Evolutionary conservation across 495 filamentous ascomycete genomes (phyloP).

Genomic region (Aspergillus nidulans): DNA sequence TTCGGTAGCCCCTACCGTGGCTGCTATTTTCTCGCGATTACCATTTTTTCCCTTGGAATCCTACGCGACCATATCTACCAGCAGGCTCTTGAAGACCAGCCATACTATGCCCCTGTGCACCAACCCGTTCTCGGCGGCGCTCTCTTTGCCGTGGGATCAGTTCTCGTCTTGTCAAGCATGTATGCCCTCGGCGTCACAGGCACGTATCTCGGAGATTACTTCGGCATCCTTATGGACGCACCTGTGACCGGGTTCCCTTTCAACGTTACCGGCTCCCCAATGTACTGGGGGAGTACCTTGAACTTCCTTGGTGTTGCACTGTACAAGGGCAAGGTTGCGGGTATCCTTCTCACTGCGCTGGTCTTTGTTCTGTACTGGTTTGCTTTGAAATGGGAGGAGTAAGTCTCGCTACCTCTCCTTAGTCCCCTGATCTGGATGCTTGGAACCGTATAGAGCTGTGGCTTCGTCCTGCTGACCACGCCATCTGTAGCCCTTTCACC

Average conservation of each 20-base stretch:
- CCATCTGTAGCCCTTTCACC: constrained; percentile 75
- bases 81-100: constrained; percentile 35
- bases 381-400: constrained; percentile 87
- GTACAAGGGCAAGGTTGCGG: constrained; percentile 83
- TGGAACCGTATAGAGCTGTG: neutral
- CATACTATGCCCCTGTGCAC: constrained; percentile 45
- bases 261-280: constrained; percentile 85
- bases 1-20: constrained; percentile 71
- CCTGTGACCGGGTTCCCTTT: constrained; percentile 94
- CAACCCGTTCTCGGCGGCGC: constrained; percentile 73
- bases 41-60: constrained; percentile 89
- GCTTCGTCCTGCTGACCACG: constrained; percentile 15
- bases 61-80: constrained; percentile 71
- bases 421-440: neutral
- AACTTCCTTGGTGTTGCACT: constrained; percentile 90
- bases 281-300: constrained; percentile 94
- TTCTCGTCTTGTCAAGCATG: constrained; percentile 82
- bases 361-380: constrained; percentile 78
- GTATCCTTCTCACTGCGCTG: constrained; percentile 66
- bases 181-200: constrained; percentile 93
- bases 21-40: constrained; percentile 83
- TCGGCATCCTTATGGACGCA: constrained; percentile 93
- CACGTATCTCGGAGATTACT: constrained; percentile 97
- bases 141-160: constrained; percentile 71
- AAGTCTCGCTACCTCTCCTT: constrained; percentile 27